Base-by-base conservation (phyloP, 768 basidiomycete genomes). In the Pleurotus djamor region DNA sequence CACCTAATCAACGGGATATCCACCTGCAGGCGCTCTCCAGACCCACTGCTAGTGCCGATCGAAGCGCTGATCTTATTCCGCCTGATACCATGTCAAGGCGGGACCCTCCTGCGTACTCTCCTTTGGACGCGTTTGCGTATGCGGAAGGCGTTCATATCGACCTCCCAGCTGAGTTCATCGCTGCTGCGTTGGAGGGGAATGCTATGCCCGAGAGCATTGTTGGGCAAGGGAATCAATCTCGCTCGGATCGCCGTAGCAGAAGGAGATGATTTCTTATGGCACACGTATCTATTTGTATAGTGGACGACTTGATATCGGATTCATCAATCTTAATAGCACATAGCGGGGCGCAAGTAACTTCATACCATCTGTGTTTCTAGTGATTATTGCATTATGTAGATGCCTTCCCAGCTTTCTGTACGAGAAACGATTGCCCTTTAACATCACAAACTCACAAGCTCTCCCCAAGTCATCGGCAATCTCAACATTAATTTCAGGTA, bases 141-240 rank as follows among this genome's bases (percentile, higher is more conserved):
- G 78, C 86, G 54, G 94, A 93, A 44, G 95, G 94, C 34, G 92
- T 96, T n/a, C 91, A 92, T 54, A 87, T 96, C 50, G 93, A 97
- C 72, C 78, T 97, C 36, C 95, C 95, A 28, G 92, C 94, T 36
- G 95, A 97, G 65, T 83, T 96, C 59, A 94, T 97, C 65, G 83
- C 92, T 21, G 92, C 92, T 49, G 93, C 94, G 6, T 73, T 97
- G 65, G 95, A 94, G 72, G 89, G 89, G 6, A 80, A 78, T 47
- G 71, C 82, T 13, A 75, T 91, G 36, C 89, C 91, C n/a, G 65
- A 79, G 7, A 82, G 77, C 60, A 74, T 83, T 3, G 75, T 89
- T 38, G 84, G 85, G 5, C 82, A 82, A 64, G 75, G 76, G 8
- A 74, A 74, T 61, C 34, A 62, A n/a, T 74, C 76, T 35, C 74